These are phyloP conservation scores for Nakazawaea ishiwadae DNA, from an alignment of 805 yeast species.

Conservation along the genomic window DNA sequence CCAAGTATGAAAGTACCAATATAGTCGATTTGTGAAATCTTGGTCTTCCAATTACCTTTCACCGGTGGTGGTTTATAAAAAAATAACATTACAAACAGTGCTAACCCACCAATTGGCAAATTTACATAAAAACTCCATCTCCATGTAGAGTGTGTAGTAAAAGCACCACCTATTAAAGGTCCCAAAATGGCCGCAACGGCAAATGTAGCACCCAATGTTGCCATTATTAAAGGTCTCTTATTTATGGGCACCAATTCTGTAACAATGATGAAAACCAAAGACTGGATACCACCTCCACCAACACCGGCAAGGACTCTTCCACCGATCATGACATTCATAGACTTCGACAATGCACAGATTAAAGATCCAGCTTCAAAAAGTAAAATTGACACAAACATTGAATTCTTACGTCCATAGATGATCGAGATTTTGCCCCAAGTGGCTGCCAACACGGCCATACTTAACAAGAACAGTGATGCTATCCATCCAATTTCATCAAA, in stretches of 20 bases:
- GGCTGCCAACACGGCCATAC: slow-evolving; percentile 48
- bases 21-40: slow-evolving; percentile 41
- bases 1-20: slow-evolving; percentile 41
- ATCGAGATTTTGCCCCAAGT: slow-evolving; percentile 56
- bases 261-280: slow-evolving; percentile 50
- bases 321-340: slow-evolving; percentile 60
- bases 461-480: slow-evolving; percentile 47
- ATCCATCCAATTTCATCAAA: slow-evolving; percentile 58
- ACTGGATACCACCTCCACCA: slow-evolving; percentile 67
- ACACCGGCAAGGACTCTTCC: slow-evolving; percentile 69
- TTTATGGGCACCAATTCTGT: slow-evolving; percentile 48
- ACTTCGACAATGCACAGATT: slow-evolving; percentile 47
- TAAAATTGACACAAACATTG: slow-evolving; percentile 41
- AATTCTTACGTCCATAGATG: slow-evolving; percentile 51
- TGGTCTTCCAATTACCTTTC: slow-evolving; percentile 31
- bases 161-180: slow-evolving; percentile 65
- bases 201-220: slow-evolving; percentile 36
- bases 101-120: slow-evolving; percentile 58
- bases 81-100: slow-evolving; percentile 31
- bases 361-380: slow-evolving; percentile 62
- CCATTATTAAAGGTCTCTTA: slow-evolving; percentile 34
- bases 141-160: slow-evolving; percentile 59
- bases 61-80: slow-evolving; percentile 42
- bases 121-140: slow-evolving; percentile 75
- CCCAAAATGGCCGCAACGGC: slow-evolving; percentile 52